These are phyloP conservation scores for Vitis amurensis DNA, from an alignment of 164 flowering plant genomes.

Conservation along the genomic window DNA sequence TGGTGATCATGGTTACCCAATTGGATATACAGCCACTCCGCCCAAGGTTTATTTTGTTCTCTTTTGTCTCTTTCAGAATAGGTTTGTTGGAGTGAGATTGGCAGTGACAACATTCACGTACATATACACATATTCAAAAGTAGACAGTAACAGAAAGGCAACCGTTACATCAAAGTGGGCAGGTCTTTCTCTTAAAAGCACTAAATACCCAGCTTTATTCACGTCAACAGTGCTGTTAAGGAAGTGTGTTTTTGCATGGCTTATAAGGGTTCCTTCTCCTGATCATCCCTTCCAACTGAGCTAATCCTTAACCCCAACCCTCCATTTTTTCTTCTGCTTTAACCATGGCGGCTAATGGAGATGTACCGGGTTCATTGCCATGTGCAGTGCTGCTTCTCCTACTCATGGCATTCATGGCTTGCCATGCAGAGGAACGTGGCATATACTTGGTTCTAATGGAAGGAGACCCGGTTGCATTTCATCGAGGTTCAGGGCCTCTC, in stretches of 20 bases:
- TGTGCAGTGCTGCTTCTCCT: constrained; percentile 3
- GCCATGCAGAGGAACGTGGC: constrained; percentile 41
- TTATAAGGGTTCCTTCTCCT: not conserved
- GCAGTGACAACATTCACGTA: too few species aligned
- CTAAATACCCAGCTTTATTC: constrained; percentile 23
- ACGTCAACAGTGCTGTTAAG: constrained; percentile 19
- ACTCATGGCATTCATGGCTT: constrained; percentile 1
- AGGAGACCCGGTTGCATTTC: constrained; percentile 70
- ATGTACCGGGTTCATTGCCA: not conserved
- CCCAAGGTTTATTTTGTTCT: too few species aligned
- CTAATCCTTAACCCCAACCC: not conserved
- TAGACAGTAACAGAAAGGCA: not conserved
- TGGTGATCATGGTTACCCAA: too few species aligned
- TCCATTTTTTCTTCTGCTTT: not conserved
- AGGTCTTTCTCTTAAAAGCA: not conserved
- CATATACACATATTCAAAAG: too few species aligned
- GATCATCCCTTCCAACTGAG: too few species aligned
- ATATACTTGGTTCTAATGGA: constrained; percentile 70
- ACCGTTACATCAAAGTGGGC: constrained; percentile 1
- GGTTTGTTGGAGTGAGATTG: too few species aligned
- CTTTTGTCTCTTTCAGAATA: too few species aligned
- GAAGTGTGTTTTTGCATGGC: not conserved
- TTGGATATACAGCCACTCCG: too few species aligned
- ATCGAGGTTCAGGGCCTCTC: constrained; percentile 10
- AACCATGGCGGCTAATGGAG: constrained; percentile 3